Evolutionary conservation across 163 green algal species (phyloP).

Genomic region (Prototheca cutis): DNA sequence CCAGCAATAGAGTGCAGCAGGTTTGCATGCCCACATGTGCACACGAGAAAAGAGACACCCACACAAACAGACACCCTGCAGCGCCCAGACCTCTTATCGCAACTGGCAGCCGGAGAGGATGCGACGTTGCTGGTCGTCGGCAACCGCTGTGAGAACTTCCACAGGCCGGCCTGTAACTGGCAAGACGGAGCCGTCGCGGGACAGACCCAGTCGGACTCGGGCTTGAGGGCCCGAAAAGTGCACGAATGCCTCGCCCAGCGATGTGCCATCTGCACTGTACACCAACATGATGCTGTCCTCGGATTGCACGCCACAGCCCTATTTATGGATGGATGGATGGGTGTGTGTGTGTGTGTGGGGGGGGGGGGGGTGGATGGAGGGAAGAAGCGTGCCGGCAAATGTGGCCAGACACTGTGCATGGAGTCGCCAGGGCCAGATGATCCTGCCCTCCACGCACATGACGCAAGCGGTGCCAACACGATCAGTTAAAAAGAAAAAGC

Average conservation of each 20-base stretch:
- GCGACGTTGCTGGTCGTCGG: constrained; percentile 28
- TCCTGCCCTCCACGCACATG: no score
- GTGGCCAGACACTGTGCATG: no score
- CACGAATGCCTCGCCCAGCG: constrained; percentile 41
- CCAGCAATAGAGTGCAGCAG: no score
- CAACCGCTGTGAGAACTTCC: constrained; percentile 24
- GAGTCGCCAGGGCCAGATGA: no score
- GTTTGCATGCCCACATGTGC: no score
- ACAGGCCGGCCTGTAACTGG: constrained; percentile 10
- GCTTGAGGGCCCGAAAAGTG: constrained; percentile 20
- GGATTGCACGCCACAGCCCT: constrained; percentile 20
- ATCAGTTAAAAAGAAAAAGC: no score
- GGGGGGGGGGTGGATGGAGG: no score
- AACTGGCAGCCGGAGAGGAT: constrained; percentile 36
- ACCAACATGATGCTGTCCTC: constrained; percentile 35
- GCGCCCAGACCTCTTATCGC: no score
- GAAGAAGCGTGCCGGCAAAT: neutral
- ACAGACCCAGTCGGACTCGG: constrained; percentile 33
- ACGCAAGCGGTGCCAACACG: no score
- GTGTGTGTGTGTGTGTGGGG: no score
- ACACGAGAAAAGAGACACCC: no score
- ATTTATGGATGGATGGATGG: neutral
- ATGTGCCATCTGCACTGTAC: constrained; percentile 26
- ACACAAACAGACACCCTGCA: no score
- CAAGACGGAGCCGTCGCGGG: constrained; percentile 34